Percentiles rank a stretch among this genome's conserved stretches.
Conservation (phyloP, 495 filamentous ascomycete species). For the Aspergillus bridgeri region DNA sequence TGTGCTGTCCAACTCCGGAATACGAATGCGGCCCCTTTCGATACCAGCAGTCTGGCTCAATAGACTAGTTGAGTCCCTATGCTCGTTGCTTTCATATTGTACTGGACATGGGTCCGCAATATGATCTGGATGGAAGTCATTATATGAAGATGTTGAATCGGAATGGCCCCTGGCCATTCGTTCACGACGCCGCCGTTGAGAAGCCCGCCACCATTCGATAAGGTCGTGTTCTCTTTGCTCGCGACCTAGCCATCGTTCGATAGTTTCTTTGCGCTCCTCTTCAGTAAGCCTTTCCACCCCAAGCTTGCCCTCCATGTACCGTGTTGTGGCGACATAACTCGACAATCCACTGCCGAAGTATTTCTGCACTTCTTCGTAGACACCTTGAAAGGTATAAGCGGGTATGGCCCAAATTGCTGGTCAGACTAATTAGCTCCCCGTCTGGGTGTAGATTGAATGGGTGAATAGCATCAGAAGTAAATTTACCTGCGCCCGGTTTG, state of each 20-base stretch:
- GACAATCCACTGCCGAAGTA: not conserved
- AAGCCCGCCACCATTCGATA: not conserved
- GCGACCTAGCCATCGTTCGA: not conserved
- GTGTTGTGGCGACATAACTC: not conserved
- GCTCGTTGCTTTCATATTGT: not conserved
- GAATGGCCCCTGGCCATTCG: not conserved
- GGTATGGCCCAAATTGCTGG: slow-evolving; percentile 57
- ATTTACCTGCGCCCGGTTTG: slow-evolving; percentile 66
- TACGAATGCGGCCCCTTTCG: not conserved
- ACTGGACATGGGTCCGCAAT: not conserved
- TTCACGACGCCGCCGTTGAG: not conserved
- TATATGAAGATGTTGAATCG: not conserved
- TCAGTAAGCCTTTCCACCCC: not conserved
- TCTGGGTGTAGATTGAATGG: no score
- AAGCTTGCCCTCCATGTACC: not conserved
- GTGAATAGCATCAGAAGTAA: no score
- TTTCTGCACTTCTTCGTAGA: slow-evolving; percentile 31
- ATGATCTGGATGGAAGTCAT: not conserved
- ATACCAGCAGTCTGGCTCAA: not conserved
- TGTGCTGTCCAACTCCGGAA: not conserved
- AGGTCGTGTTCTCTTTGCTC: not conserved
- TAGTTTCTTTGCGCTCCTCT: not conserved
- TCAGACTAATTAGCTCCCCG: no score
- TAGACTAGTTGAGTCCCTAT: not conserved
- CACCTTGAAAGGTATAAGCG: slow-evolving; percentile 64